Evolutionary conservation across 2,329 filamentous ascomycete genomes (phyloP).

Genomic region (Myriosclerotinia scirpicola): DNA sequence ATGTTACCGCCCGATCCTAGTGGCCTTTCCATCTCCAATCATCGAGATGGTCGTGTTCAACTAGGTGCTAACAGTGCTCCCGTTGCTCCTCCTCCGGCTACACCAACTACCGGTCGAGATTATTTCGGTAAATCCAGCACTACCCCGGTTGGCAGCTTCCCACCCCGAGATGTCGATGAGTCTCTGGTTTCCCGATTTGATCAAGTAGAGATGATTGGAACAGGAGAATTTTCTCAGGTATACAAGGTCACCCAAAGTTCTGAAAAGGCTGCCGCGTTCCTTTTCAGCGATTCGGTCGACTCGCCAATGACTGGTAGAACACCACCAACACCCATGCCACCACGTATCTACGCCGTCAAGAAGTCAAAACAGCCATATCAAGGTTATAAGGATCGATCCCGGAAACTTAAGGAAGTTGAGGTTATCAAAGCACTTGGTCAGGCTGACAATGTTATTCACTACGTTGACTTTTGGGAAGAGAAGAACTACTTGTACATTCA

Average conservation of each 20-base stretch:
- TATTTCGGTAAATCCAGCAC: constrained; percentile 60
- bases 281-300: constrained; percentile 43
- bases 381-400: constrained; percentile 76
- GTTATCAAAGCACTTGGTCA: constrained; percentile 75
- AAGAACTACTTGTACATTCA: constrained; percentile 89
- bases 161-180: constrained; percentile 73
- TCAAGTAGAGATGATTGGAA: constrained; percentile 76
- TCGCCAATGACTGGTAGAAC: constrained; percentile 51
- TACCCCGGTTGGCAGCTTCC: constrained; percentile 67
- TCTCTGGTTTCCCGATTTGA: constrained; percentile 74
- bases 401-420: constrained; percentile 80
- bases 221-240: constrained; percentile 91
- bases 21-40: constrained; percentile 75
- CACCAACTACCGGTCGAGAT: constrained; percentile 67
- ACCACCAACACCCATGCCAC: constrained; percentile 54
- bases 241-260: constrained; percentile 67
- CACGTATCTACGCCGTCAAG: constrained; percentile 85
- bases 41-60: constrained; percentile 41
- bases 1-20: constrained; percentile 78
- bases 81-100: constrained; percentile 67
- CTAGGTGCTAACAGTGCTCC: constrained; percentile 43
- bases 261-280: constrained; percentile 45
- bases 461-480: constrained; percentile 85
- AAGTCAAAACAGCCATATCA: constrained; percentile 80
- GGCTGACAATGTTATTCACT: constrained; percentile 81